Percentiles rank a stretch among this genome's conserved stretches.
Evolutionary conservation across 2,329 filamentous ascomycete genomes (phyloP).

Genomic region (Xylariaceae sp.): DNA sequence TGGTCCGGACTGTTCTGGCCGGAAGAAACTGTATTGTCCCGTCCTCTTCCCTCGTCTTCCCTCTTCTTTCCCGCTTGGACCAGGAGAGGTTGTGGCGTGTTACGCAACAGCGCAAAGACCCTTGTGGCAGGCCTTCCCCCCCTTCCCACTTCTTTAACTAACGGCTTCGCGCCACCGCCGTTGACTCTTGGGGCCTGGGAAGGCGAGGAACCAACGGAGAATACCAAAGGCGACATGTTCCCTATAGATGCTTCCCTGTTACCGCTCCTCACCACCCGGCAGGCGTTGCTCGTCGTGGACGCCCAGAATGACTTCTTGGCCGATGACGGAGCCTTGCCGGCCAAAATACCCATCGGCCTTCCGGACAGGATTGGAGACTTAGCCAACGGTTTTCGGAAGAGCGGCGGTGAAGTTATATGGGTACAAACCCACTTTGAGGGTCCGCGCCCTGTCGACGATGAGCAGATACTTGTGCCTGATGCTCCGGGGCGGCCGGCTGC

Average conservation of each 20-base stretch:
- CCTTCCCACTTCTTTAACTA: too few relatives aligned
- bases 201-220: too few relatives aligned
- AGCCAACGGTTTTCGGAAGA: conserved; percentile 65
- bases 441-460: conserved; percentile 52
- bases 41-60: too few relatives aligned
- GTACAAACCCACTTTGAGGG: conserved; percentile 68
- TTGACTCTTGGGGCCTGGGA: too few relatives aligned
- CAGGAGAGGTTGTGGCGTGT: too few relatives aligned
- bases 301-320: conserved; percentile 86
- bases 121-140: too few relatives aligned
- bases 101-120: too few relatives aligned
- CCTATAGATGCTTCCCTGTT: conserved; percentile 51
- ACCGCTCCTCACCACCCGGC: conserved; percentile 52
- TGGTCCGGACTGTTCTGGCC: too few relatives aligned
- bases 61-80: too few relatives aligned
- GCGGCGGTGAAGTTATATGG: conserved; percentile 74
- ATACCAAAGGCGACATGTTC: conserved; percentile 49
- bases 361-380: conserved; percentile 62
- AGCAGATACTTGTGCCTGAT: conserved; percentile 44
- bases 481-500: conserved; percentile 9
- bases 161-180: too few relatives aligned
- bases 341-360: conserved; percentile 59
- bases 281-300: conserved; percentile 76
- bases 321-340: conserved; percentile 59
- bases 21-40: too few relatives aligned